Evolutionary conservation across 2,329 filamentous ascomycete species (phyloP).

Genomic region (Paracorniculantispora psalliotae): DNA sequence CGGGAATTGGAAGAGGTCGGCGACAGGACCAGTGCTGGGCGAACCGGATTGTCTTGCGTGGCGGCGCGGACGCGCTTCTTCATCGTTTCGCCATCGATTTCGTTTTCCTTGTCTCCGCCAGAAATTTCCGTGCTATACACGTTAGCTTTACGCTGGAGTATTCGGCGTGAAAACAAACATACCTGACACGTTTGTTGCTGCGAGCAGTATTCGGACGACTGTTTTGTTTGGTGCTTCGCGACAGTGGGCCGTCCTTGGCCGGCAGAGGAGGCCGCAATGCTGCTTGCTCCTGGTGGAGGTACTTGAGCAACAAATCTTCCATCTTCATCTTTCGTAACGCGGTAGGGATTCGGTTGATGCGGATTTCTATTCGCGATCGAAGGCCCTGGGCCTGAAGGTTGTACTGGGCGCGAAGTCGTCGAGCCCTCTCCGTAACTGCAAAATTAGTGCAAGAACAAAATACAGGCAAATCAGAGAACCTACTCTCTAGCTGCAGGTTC

Average conservation of each 20-base stretch:
- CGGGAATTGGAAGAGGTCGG: constrained; percentile 79
- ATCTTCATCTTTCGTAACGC: constrained; percentile 75
- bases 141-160: constrained; percentile 24
- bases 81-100: constrained; percentile 55
- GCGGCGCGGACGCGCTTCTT: constrained; percentile 60
- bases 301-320: constrained; percentile 64
- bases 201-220: constrained; percentile 22
- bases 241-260: constrained; percentile 39
- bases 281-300: constrained; percentile 38
- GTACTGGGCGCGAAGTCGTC: constrained; percentile 85
- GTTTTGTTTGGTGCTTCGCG: constrained; percentile 21
- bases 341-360: constrained; percentile 85
- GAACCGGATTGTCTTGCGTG: constrained; percentile 33
- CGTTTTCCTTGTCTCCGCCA: constrained; percentile 72
- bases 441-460: constrained; percentile 16
- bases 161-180: constrained; percentile 22
- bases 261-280: constrained; percentile 40
- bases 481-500: constrained; percentile 85
- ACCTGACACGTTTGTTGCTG: constrained; percentile 49
- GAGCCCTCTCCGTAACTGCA: constrained; percentile 77
- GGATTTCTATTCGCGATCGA: constrained; percentile 81
- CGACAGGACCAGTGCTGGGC: constrained; percentile 63
- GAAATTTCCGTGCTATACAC: constrained; percentile 54
- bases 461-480: constrained; percentile 23
- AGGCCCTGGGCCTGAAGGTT: constrained; percentile 82